phyloP scores from a whole-genome alignment of 2,329 filamentous ascomycete species.

The Penicillium sp. region DNA sequence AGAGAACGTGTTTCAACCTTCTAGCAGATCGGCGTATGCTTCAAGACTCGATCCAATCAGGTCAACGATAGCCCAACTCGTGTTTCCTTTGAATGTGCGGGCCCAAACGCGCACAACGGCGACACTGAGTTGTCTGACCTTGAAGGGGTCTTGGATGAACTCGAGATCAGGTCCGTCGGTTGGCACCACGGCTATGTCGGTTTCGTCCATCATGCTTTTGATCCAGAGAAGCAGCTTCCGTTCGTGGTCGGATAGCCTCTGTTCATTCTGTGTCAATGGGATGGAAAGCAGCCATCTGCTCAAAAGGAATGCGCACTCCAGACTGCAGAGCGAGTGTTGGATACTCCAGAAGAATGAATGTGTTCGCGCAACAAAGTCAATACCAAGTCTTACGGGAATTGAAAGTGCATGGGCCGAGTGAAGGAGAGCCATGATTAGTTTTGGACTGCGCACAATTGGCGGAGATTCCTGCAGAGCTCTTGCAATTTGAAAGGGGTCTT shows the following conservation, averaged over 20 bases:
- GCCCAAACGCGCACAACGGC: conserved; percentile 48
- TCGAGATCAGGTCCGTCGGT: conserved; percentile 37
- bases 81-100: conserved; percentile 45
- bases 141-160: conserved; percentile 40
- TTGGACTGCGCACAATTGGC: conserved; percentile 40
- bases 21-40: conserved; percentile 44
- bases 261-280: conserved; percentile 39
- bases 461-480: conserved; percentile 42
- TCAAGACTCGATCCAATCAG: conserved; percentile 45
- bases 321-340: conserved; percentile 51
- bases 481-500: conserved; percentile 46
- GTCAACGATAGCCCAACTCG: conserved; percentile 47
- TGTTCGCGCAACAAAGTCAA: conserved; percentile 51
- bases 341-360: conserved; percentile 56
- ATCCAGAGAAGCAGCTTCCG: conserved; percentile 46
- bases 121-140: conserved; percentile 44
- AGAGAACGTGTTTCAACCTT: conserved; percentile 21
- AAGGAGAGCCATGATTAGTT: conserved; percentile 48
- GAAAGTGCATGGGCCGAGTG: conserved; percentile 54
- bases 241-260: conserved; percentile 44
- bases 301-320: conserved; percentile 51
- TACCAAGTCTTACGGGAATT: conserved; percentile 51
- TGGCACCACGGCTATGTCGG: conserved; percentile 42
- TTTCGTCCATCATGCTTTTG: conserved; percentile 49
- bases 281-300: conserved; percentile 46